A percentile compares a stretch with the other conserved stretches of the same genome.
These are phyloP conservation scores for Neospora caninum DNA, from an alignment of 169 alveolate species.

Conservation along the genomic window DNA sequence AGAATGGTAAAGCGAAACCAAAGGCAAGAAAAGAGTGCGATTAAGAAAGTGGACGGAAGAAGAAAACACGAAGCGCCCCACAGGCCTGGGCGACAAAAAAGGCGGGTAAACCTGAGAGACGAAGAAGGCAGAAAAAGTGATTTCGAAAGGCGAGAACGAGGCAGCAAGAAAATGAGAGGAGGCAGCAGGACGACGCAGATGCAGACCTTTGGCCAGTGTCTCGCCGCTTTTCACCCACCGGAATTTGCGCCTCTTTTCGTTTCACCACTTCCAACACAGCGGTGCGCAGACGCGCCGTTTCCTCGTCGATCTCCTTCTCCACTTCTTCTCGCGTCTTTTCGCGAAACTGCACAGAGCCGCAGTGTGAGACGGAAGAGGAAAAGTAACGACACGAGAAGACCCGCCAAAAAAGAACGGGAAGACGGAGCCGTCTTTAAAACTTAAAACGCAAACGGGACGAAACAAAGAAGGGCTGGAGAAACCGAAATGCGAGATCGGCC, in stretches of 20 bases:
- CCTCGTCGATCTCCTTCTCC: conserved; percentile 43
- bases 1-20: neutral
- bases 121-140: neutral
- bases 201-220: no score
- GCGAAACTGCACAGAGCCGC: conserved; percentile 7
- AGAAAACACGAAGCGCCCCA: neutral
- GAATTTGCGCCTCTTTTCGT: neutral
- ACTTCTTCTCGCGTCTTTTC: conserved; percentile 39
- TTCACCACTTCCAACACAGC: conserved; percentile 12
- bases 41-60: no score
- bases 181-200: neutral
- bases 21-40: neutral
- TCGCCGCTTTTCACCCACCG: conserved; percentile 10
- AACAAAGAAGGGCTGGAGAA: no score
- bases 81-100: neutral
- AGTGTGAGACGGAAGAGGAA: no score
- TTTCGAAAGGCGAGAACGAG: neutral
- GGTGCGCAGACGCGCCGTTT: neutral
- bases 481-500: no score
- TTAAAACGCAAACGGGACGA: no score
- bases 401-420: no score
- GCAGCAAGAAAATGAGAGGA: neutral
- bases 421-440: no score
- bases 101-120: neutral
- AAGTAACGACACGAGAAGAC: no score